Conservation (phyloP, 1,139 yeast species). For the Zygosaccharomyces pseudobailii region DNA sequence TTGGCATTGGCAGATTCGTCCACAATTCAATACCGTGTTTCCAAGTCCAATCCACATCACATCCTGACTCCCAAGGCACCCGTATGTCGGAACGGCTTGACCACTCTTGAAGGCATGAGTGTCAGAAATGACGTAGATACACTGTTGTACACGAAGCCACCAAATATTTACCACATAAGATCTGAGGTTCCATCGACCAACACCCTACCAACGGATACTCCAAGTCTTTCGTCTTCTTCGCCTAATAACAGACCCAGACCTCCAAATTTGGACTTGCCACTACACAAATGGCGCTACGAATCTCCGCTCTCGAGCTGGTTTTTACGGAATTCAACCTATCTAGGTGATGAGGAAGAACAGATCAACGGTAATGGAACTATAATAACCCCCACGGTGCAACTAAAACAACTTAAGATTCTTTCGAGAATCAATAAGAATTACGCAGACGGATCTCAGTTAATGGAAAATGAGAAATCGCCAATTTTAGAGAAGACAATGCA, state of each 20-base stretch:
- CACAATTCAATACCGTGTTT: conserved; percentile 21
- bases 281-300: conserved; percentile 26
- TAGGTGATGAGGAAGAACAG: conserved; percentile 11
- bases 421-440: conserved; percentile 20
- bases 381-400: conserved; percentile 23
- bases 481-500: conserved; percentile 14
- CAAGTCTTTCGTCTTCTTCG: neutral
- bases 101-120: conserved; percentile 1
- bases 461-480: conserved; percentile 23
- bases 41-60: conserved; percentile 17
- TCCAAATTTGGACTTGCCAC: neutral
- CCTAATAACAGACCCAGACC: neutral
- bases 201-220: conserved; percentile 1
- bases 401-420: conserved; percentile 24
- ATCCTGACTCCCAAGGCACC: conserved; percentile 21
- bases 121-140: conserved; percentile 16
- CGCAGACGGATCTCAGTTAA: conserved; percentile 6
- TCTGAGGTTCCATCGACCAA: conserved; percentile 15
- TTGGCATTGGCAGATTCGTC: conserved; percentile 18
- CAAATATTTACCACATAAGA: conserved; percentile 19
- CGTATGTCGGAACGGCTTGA: neutral
- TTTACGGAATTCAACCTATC: conserved; percentile 27
- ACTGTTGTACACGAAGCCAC: conserved; percentile 23
- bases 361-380: conserved; percentile 9
- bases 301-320: conserved; percentile 35